These are phyloP conservation scores for Raffaelea deltoideospora DNA, from an alignment of 2,329 filamentous ascomycete genomes.

Conservation along the genomic window DNA sequence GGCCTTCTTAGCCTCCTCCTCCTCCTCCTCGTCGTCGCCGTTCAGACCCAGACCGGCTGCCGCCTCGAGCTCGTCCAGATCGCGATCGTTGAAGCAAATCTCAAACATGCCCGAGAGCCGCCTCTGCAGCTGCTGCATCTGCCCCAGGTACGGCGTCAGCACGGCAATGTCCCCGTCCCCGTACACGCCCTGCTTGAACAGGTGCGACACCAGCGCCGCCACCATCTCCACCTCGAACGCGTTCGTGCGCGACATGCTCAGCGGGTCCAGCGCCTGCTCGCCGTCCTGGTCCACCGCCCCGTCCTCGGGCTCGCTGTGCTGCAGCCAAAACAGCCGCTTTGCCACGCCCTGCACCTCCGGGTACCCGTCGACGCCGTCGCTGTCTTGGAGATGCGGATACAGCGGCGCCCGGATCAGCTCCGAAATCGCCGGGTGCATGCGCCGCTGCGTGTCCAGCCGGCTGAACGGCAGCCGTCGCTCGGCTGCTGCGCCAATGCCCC, in stretches of 20 bases:
- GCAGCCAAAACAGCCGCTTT: constrained; percentile 42
- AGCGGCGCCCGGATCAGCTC: constrained; percentile 38
- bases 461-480: constrained; percentile 14
- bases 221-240: constrained; percentile 49
- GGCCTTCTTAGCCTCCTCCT: constrained; percentile 24
- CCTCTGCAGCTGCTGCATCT: constrained; percentile 32
- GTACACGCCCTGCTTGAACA: constrained; percentile 51
- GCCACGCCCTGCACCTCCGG: constrained; percentile 38
- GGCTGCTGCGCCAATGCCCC: too few species aligned
- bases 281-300: constrained; percentile 26
- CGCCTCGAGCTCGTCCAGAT: constrained; percentile 37
- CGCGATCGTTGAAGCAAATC: constrained; percentile 48
- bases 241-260: constrained; percentile 34
- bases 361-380: constrained; percentile 18
- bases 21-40: too few species aligned
- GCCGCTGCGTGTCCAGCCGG: constrained; percentile 40
- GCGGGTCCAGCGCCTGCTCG: constrained; percentile 10
- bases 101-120: constrained; percentile 34
- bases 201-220: constrained; percentile 44
- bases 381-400: constrained; percentile 42
- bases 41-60: too few species aligned
- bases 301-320: constrained; percentile 45
- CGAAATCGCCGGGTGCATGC: constrained; percentile 52
- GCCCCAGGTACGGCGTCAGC: constrained; percentile 49
- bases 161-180: constrained; percentile 48